Percentiles rank a stretch among this genome's conserved stretches.
phyloP scores from a whole-genome alignment of 768 basidiomycete species.

The Rhodotorula kratochvilovae region DNA sequence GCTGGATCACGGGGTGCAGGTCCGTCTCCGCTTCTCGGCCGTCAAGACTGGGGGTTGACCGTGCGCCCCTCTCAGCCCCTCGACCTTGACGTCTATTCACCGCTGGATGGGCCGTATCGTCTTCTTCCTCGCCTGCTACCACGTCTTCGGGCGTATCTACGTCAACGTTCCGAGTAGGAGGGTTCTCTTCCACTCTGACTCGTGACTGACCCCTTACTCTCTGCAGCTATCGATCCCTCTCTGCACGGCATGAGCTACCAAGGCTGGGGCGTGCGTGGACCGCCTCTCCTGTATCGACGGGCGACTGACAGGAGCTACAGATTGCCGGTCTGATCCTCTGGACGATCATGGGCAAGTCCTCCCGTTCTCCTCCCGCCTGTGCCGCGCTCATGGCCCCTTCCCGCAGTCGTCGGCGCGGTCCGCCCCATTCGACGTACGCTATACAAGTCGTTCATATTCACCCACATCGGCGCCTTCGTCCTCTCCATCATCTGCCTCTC shows the following conservation, averaged over 20 bases:
- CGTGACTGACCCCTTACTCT: neutral
- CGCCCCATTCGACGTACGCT: slow-evolving; percentile 3
- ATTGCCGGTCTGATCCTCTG: no score
- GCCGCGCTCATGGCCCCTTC: no score
- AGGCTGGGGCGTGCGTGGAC: neutral
- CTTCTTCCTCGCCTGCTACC: slow-evolving; percentile 6
- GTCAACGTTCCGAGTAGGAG: neutral
- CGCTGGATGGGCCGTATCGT: slow-evolving; percentile 16
- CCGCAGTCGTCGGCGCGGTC: slow-evolving; percentile 1
- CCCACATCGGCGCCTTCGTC: slow-evolving; percentile 7
- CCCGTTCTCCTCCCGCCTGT: no score
- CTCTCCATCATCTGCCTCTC: slow-evolving; percentile 11
- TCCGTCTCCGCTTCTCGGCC: neutral
- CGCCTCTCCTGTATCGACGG: neutral
- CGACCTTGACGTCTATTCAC: slow-evolving; percentile 10
- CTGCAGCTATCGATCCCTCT: neutral
- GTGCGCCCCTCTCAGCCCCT: neutral
- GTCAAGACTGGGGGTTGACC: no score
- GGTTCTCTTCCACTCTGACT: neutral
- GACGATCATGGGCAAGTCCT: no score
- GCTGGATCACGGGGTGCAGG: slow-evolving; percentile 15
- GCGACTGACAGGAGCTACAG: no score
- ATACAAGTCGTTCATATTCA: slow-evolving; percentile 25
- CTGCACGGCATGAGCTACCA: neutral
- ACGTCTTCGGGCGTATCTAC: slow-evolving; percentile 13